These are phyloP conservation scores for Phlebiopsis flavidoalba DNA, from an alignment of 768 basidiomycete genomes.

Conservation along the genomic window DNA sequence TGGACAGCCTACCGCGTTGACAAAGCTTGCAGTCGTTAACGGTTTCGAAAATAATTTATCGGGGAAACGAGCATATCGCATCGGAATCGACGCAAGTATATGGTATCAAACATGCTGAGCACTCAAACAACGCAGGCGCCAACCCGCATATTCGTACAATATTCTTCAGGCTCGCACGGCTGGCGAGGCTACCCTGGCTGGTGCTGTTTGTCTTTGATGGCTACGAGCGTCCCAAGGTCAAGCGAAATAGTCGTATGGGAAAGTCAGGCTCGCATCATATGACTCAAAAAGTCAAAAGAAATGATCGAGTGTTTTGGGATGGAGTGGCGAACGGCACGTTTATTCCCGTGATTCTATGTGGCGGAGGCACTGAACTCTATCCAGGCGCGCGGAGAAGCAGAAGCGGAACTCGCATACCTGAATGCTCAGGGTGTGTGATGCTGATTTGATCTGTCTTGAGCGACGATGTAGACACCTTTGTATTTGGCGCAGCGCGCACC, in stretches of 20 bases:
- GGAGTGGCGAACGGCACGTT: conserved; percentile 24
- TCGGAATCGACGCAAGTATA: conserved; percentile 39
- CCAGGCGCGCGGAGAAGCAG: conserved; percentile 44
- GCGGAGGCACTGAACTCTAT: not conserved
- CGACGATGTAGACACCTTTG: conserved; percentile 42
- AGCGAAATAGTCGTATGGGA: conserved; percentile 30
- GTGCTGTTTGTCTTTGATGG: conserved; percentile 47
- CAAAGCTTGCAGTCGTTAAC: conserved; percentile 31
- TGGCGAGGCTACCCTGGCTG: conserved; percentile 34
- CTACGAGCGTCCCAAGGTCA: conserved; percentile 33
- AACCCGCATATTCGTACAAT: conserved; percentile 39
- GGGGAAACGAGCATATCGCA: conserved; percentile 30
- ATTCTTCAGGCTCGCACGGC: conserved; percentile 36
- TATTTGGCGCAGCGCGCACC: conserved; percentile 41
- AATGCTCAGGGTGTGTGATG: conserved; percentile 28
- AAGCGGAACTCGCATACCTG: conserved; percentile 43
- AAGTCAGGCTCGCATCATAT: conserved; percentile 21
- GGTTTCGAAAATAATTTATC: conserved; percentile 34
- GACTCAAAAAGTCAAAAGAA: conserved; percentile 14
- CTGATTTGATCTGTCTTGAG: conserved; percentile 44
- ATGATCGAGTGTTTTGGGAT: conserved; percentile 23
- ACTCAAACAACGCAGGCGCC: conserved; percentile 25
- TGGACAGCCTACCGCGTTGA: conserved; percentile 31
- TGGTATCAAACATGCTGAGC: conserved; percentile 27
- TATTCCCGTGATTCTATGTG: not conserved